phyloP scores from a whole-genome alignment of 371 early-diverging fungal genomes.

The Mucor sp. region DNA sequence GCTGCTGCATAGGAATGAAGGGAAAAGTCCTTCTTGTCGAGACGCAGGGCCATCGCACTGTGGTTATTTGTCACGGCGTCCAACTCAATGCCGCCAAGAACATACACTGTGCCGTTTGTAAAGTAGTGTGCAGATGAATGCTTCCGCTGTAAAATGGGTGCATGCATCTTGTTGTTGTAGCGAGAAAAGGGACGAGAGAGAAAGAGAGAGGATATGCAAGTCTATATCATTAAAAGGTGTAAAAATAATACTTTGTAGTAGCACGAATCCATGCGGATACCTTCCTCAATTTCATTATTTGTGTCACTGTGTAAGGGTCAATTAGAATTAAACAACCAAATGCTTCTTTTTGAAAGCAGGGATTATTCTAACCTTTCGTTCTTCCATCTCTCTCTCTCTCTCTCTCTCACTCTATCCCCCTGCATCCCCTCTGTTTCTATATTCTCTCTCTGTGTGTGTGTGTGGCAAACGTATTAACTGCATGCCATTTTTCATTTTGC shows the following conservation, averaged over 20 bases:
- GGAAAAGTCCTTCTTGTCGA: constrained; percentile 12
- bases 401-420: too few relatives aligned
- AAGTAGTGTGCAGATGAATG: constrained; percentile 20
- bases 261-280: constrained; percentile 7
- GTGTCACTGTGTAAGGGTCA: background rate
- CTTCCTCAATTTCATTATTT: constrained; percentile 7
- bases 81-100: constrained; percentile 18
- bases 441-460: too few relatives aligned
- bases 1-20: background rate
- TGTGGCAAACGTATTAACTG: constrained; percentile 12
- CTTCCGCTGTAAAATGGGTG: constrained; percentile 14
- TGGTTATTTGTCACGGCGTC: background rate
- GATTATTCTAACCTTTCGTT: background rate
- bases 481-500: background rate
- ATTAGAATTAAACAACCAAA: background rate
- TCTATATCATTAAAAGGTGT: background rate
- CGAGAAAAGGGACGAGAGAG: background rate
- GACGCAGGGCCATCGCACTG: constrained; percentile 13
- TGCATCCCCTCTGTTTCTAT: background rate
- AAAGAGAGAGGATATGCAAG: background rate
- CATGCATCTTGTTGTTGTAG: constrained; percentile 5
- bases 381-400: background rate
- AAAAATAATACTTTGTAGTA: background rate
- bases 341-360: background rate
- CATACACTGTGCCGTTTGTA: constrained; percentile 15